Evolutionary conservation across 805 yeast genomes (phyloP).

Genomic region (Teunomyces gatunensis): DNA sequence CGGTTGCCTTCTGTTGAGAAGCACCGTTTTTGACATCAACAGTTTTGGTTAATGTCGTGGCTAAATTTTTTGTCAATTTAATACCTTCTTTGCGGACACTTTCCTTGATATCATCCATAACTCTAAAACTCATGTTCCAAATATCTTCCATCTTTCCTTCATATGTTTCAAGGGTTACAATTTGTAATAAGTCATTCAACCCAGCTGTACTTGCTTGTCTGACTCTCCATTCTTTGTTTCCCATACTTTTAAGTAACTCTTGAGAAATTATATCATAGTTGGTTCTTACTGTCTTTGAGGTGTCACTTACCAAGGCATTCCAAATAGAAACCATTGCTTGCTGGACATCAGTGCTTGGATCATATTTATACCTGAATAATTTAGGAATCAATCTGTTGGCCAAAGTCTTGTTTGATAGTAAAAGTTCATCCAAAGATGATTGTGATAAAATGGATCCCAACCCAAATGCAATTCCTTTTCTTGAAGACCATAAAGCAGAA

Average conservation of each 20-base stretch:
- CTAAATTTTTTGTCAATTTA: conserved; percentile 61
- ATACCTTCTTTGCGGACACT: conserved; percentile 84
- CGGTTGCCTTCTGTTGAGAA: conserved; percentile 40
- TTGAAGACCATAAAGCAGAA: conserved; percentile 86
- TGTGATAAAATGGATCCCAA: conserved; percentile 81
- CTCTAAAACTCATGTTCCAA: conserved; percentile 87
- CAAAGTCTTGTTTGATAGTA: conserved; percentile 51
- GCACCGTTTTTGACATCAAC: conserved; percentile 46
- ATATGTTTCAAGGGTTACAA: conserved; percentile 53
- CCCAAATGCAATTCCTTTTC: conserved; percentile 94
- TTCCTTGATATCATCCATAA: conserved; percentile 91
- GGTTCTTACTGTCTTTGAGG: conserved; percentile 50
- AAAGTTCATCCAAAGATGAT: conserved; percentile 62
- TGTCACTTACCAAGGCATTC: conserved; percentile 64
- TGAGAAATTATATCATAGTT: conserved; percentile 58
- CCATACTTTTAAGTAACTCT: conserved; percentile 68
- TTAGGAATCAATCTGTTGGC: conserved; percentile 72
- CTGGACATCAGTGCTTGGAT: conserved; percentile 74
- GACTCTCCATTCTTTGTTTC: conserved; percentile 87
- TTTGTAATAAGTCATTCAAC: conserved; percentile 63
- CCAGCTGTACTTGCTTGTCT: conserved; percentile 85
- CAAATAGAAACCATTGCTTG: conserved; percentile 87
- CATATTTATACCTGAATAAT: conserved; percentile 78
- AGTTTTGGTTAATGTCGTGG: conserved; percentile 58
- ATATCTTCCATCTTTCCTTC: conserved; percentile 56